Conservation (phyloP, 208 protist species). For the Leishmania lainsoni region DNA sequence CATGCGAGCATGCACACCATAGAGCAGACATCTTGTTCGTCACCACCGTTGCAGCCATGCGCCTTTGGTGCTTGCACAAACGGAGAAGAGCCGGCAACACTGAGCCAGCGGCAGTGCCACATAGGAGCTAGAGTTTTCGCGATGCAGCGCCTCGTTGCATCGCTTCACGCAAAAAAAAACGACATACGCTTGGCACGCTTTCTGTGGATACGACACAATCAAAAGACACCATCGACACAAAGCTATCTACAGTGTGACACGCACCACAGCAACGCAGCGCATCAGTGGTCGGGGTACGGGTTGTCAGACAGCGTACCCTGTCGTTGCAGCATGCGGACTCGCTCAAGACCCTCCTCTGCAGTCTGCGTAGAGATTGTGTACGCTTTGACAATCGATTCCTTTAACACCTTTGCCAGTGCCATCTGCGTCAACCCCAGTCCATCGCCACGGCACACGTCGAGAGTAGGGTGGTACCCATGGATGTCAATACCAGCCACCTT, state of each 20-base stretch:
- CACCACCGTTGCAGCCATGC: neutral
- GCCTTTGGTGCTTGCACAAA: neutral
- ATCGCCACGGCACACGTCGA: conserved; percentile 66
- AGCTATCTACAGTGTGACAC: too few relatives aligned
- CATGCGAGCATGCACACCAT: neutral
- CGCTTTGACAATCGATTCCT: conserved; percentile 73
- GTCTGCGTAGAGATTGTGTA: conserved; percentile 84
- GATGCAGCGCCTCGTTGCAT: neutral
- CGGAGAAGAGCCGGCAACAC: neutral
- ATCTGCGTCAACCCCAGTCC: conserved; percentile 77
- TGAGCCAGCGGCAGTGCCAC: neutral
- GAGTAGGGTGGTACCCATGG: conserved; percentile 63
- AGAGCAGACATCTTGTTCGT: neutral
- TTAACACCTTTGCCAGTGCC: conserved; percentile 74
- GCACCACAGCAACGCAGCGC: too few relatives aligned
- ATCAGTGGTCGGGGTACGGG: conserved; percentile 78
- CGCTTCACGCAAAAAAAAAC: neutral
- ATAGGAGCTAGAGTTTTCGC: neutral
- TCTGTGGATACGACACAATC: neutral
- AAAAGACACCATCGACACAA: neutral
- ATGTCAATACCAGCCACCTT: conserved; percentile 84
- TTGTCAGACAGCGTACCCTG: conserved; percentile 82
- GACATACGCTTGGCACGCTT: neutral
- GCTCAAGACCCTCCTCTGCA: conserved; percentile 75
- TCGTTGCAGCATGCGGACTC: conserved; percentile 83